Percentiles rank a stretch among this genome's conserved stretches.
Conservation (phyloP, 306 rosid species). For the Vigna hirtella region DNA sequence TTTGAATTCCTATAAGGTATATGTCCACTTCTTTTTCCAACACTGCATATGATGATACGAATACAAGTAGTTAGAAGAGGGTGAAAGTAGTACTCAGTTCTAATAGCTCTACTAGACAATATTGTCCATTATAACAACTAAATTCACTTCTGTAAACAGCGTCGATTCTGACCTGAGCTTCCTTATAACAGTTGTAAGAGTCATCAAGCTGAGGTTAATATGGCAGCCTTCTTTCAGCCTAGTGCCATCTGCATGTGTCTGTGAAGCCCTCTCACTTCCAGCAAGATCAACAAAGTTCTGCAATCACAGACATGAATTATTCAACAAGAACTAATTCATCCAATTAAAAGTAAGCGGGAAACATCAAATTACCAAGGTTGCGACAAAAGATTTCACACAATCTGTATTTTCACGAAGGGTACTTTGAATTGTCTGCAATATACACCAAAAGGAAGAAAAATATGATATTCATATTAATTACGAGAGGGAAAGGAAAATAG, state of each 20-base stretch:
- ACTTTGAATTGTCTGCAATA: slow-evolving; percentile 86
- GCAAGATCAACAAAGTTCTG: slow-evolving; percentile 99
- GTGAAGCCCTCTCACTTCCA: slow-evolving; percentile 99
- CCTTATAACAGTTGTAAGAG: slow-evolving; percentile 99
- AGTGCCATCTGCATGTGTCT: slow-evolving; percentile 95
- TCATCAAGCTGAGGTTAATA: slow-evolving; percentile 98
- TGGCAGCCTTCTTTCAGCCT: slow-evolving; percentile 99
- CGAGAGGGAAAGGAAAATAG: slow-evolving; percentile 14
- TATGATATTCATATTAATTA: slow-evolving; percentile 11
- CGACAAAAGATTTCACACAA: slow-evolving; percentile 89
- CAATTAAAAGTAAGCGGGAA: slow-evolving; percentile 9
- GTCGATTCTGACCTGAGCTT: slow-evolving; percentile 81
- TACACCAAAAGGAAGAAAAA: slow-evolving; percentile 28
- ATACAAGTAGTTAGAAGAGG: slow-evolving; percentile 24
- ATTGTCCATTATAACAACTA: slow-evolving; percentile 12
- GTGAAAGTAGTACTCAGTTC: slow-evolving; percentile 8
- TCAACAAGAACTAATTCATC: slow-evolving; percentile 11
- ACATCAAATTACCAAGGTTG: slow-evolving; percentile 81
- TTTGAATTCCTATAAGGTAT: slow-evolving; percentile 98
- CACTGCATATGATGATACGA: slow-evolving; percentile 57
- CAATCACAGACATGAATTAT: slow-evolving; percentile 29
- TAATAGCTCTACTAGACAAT: not conserved
- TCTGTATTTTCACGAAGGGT: slow-evolving; percentile 84
- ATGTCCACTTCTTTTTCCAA: slow-evolving; percentile 93
- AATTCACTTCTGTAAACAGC: slow-evolving; percentile 24